Conservation (phyloP, 768 basidiomycete genomes). For the Scleroderma bovista region DNA sequence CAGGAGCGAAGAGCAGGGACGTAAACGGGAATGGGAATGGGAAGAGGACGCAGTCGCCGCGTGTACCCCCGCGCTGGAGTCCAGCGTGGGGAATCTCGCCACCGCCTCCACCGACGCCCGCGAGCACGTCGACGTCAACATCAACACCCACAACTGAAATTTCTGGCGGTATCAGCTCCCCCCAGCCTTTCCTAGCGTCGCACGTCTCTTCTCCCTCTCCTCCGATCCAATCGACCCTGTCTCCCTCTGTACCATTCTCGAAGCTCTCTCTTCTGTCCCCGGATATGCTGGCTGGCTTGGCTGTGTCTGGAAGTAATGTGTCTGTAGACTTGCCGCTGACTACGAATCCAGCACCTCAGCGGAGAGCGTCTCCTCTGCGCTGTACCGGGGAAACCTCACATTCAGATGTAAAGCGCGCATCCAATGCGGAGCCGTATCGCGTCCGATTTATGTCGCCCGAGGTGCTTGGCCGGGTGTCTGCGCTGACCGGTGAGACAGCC, state of each 20-base stretch:
- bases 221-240: conserved; percentile 18
- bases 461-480: conserved; percentile 11
- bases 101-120: not conserved
- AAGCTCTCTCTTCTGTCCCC: conserved; percentile 44
- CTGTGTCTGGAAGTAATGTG: conserved; percentile 7
- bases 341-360: conserved; percentile 6
- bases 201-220: not conserved
- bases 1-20: conserved; percentile 1
- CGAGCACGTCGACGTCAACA: not conserved
- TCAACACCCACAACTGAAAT: conserved; percentile 3
- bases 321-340: conserved; percentile 3
- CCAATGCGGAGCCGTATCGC: conserved; percentile 13
- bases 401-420: conserved; percentile 8
- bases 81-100: conserved; percentile 8
- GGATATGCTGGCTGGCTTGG: conserved; percentile 9
- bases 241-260: conserved; percentile 47
- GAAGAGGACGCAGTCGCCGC: conserved; percentile 5
- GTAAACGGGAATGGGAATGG: not conserved
- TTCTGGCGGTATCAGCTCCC: not conserved
- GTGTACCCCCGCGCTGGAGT: conserved; percentile 7
- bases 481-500: conserved; percentile 1
- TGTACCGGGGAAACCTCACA: conserved; percentile 1
- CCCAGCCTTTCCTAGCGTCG: no score
- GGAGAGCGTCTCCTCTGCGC: conserved; percentile 12
- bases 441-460: conserved; percentile 32